A percentile compares a stretch with the other conserved stretches of the same genome.
Evolutionary conservation across 768 basidiomycete genomes (phyloP).

Genomic region (Agrocybe pediades): DNA sequence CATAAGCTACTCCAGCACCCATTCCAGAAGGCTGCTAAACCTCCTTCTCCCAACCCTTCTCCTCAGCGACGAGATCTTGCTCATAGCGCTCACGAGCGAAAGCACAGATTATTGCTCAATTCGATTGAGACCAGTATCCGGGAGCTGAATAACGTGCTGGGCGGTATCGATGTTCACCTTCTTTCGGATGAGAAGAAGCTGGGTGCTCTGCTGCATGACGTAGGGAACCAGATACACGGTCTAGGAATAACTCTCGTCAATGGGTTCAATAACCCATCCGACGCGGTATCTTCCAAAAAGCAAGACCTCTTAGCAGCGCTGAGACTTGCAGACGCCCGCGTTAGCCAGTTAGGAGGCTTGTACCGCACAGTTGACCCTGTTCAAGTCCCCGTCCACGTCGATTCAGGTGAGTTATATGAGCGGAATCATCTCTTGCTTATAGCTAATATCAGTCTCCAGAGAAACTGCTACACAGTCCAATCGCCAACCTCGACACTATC

Average conservation of each 20-base stretch:
- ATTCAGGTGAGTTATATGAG: neutral
- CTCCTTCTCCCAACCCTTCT: neutral
- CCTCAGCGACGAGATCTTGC: neutral
- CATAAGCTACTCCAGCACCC: neutral
- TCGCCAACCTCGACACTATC: neutral
- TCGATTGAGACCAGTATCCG: neutral
- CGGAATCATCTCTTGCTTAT: neutral
- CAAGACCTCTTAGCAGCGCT: neutral
- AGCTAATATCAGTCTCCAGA: neutral
- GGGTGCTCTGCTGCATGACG: neutral
- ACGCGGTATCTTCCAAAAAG: neutral
- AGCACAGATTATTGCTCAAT: neutral
- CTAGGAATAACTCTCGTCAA: neutral
- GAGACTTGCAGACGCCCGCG: neutral
- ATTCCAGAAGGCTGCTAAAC: neutral
- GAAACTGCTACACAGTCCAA: neutral
- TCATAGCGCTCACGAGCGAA: neutral
- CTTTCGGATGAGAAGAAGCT: neutral
- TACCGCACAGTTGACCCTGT: neutral
- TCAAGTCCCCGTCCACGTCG: neutral
- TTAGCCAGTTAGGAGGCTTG: neutral
- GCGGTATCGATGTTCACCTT: neutral
- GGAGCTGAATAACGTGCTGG: neutral
- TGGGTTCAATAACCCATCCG: neutral
- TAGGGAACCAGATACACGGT: neutral